Evolutionary conservation across 176 grass and related monocot genomes (phyloP).

Genomic region (Pontederia paniculata): DNA sequence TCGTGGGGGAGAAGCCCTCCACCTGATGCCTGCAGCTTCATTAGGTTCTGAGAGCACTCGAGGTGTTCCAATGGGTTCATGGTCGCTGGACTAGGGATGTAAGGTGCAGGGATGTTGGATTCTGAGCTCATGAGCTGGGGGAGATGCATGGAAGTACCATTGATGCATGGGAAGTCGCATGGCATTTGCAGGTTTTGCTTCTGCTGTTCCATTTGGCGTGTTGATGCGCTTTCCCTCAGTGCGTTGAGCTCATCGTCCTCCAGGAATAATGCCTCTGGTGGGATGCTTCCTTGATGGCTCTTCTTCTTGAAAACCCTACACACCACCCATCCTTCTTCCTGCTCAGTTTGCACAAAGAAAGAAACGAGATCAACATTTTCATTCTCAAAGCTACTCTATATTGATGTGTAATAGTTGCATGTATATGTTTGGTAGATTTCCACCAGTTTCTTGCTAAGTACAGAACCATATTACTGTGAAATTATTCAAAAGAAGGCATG

Average conservation of each 20-base stretch:
- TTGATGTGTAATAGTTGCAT: too few species aligned
- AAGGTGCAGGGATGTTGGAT: background rate
- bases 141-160: conserved; percentile 6
- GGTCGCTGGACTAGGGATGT: background rate
- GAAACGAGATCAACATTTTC: too few species aligned
- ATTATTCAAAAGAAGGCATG: too few species aligned
- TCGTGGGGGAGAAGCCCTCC: conserved; percentile 4
- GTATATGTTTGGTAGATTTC: too few species aligned
- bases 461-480: too few species aligned
- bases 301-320: conserved; percentile 23
- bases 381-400: too few species aligned
- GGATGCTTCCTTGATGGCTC: background rate
- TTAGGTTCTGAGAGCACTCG: conserved; percentile 13
- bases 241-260: conserved; percentile 1
- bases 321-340: conserved; percentile 22
- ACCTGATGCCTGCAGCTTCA: conserved; percentile 6
- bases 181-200: conserved; percentile 7
- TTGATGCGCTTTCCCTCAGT: background rate
- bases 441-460: too few species aligned
- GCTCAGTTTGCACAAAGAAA: background rate
- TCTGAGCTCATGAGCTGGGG: conserved; percentile 14
- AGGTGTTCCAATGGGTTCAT: conserved; percentile 2
- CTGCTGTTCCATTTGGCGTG: background rate
- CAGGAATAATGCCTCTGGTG: background rate
- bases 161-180: background rate